A percentile compares a stretch with the other conserved stretches of the same genome.
Conservation (phyloP, 2,329 filamentous ascomycete species). For the Graphilbum sp. region DNA sequence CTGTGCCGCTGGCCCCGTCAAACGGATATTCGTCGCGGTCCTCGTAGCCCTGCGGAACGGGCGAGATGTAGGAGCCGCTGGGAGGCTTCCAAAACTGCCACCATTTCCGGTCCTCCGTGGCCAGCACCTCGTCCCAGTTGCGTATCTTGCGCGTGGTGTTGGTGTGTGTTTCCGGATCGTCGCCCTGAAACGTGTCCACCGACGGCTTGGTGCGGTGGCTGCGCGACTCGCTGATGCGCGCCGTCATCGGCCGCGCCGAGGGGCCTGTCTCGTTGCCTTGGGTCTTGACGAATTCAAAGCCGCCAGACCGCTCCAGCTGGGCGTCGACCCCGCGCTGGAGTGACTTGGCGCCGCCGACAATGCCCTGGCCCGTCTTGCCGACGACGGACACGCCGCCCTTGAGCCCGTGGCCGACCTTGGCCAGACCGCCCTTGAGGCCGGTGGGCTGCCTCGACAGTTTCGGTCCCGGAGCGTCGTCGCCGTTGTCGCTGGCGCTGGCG, state of each 20-base stretch:
- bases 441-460: conserved; percentile 8
- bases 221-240: too few relatives aligned
- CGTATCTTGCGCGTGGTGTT: conserved; percentile 37
- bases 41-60: conserved; percentile 40
- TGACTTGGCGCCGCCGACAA: conserved; percentile 28
- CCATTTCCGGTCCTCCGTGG: conserved; percentile 30
- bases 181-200: conserved; percentile 13
- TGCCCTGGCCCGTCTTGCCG: conserved; percentile 24
- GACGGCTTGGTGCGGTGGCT: conserved; percentile 20
- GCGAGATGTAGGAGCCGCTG: conserved; percentile 42
- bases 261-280: conserved; percentile 1
- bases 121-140: conserved; percentile 32
- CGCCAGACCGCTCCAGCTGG: conserved; percentile 37
- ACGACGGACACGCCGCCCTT: conserved; percentile 26
- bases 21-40: conserved; percentile 24
- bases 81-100: conserved; percentile 52
- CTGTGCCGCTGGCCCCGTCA: conserved; percentile 4
- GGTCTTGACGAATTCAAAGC: conserved; percentile 24
- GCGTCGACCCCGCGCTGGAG: conserved; percentile 32
- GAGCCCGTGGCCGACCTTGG: conserved; percentile 32
- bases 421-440: conserved; percentile 20
- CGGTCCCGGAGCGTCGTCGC: background rate
- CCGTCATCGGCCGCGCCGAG: conserved; percentile 2
- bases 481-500: background rate
- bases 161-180: conserved; percentile 11